Percentiles rank a stretch among this genome's conserved stretches.
Evolutionary conservation across 148 eudicot species (phyloP).

Genomic region (Heliamphora exappendiculata): DNA sequence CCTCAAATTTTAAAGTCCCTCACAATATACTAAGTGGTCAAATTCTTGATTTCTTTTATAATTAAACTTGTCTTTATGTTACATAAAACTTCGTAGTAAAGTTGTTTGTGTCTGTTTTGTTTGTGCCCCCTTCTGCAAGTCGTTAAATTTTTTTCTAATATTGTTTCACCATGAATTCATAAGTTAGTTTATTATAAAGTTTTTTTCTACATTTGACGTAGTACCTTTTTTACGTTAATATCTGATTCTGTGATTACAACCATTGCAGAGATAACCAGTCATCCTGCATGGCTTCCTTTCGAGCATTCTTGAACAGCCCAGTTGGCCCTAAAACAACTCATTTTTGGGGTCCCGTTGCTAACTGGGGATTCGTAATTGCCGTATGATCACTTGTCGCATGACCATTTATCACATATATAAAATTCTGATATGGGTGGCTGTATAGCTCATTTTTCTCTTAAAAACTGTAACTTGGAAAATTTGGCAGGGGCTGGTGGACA

Average conservation of each 20-base stretch:
- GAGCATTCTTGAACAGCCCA: conserved; percentile 80
- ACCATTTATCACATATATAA: not conserved
- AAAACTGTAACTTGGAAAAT: conserved; percentile 9
- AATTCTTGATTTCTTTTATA: not conserved
- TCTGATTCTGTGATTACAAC: not conserved
- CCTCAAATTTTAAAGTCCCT: not conserved
- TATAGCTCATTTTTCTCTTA: not conserved
- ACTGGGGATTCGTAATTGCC: conserved; percentile 85
- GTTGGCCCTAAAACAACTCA: conserved; percentile 97
- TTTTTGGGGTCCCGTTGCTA: conserved; percentile 94
- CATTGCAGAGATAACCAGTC: conserved; percentile 14
- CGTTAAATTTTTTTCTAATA: not conserved
- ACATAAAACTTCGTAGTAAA: too few species aligned
- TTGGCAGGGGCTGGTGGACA: conserved; percentile 81
- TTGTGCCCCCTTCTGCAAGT: too few species aligned
- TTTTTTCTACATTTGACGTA: not conserved
- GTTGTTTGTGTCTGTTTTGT: too few species aligned
- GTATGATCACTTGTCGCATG: conserved; percentile 27
- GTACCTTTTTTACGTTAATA: too few species aligned
- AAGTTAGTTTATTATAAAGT: not conserved
- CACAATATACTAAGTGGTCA: not conserved
- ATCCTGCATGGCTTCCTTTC: conserved; percentile 62
- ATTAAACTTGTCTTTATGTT: too few species aligned
- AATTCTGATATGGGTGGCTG: conserved; percentile 1
- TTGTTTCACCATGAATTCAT: not conserved